Percentiles rank a stretch among this genome's conserved stretches.
These are phyloP conservation scores for Aspergillus tamarii DNA, from an alignment of 2,329 filamentous ascomycete species.

Conservation along the genomic window DNA sequence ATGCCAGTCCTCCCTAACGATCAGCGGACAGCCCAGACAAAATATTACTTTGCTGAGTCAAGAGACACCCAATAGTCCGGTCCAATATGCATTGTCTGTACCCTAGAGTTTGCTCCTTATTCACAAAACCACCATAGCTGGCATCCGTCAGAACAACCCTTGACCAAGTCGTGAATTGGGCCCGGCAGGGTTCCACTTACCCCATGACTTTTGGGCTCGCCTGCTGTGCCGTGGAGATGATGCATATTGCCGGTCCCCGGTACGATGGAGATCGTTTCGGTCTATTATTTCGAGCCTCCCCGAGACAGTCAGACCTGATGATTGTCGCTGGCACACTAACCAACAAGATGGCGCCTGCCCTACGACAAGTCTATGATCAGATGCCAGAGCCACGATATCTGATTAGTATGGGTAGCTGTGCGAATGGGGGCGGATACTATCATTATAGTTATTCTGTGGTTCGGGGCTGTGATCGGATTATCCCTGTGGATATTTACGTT, in stretches of 20 bases:
- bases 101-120: too few species aligned
- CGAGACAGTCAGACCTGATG: slow-evolving; percentile 88
- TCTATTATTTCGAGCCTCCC: slow-evolving; percentile 88
- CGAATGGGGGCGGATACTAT: slow-evolving; percentile 85
- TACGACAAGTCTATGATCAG: slow-evolving; percentile 91
- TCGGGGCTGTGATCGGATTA: slow-evolving; percentile 75
- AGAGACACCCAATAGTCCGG: too few species aligned
- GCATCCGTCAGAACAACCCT: slow-evolving; percentile 40
- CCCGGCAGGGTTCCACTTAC: slow-evolving; percentile 84
- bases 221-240: slow-evolving; percentile 92
- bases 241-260: slow-evolving; percentile 86
- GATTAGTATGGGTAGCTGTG: slow-evolving; percentile 81
- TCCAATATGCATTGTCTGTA: too few species aligned
- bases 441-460: slow-evolving; percentile 84
- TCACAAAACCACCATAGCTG: too few species aligned
- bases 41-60: too few species aligned
- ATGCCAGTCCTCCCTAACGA: too few species aligned
- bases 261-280: slow-evolving; percentile 89
- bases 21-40: too few species aligned
- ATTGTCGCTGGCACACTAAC: slow-evolving; percentile 90
- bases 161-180: slow-evolving; percentile 85
- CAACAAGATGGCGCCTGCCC: slow-evolving; percentile 93
- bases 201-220: slow-evolving; percentile 91
- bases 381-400: slow-evolving; percentile 95
- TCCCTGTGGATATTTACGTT: slow-evolving; percentile 81